phyloP scores from a whole-genome alignment of 1,284 basidiomycete genomes.

The Ustilago tritici region DNA sequence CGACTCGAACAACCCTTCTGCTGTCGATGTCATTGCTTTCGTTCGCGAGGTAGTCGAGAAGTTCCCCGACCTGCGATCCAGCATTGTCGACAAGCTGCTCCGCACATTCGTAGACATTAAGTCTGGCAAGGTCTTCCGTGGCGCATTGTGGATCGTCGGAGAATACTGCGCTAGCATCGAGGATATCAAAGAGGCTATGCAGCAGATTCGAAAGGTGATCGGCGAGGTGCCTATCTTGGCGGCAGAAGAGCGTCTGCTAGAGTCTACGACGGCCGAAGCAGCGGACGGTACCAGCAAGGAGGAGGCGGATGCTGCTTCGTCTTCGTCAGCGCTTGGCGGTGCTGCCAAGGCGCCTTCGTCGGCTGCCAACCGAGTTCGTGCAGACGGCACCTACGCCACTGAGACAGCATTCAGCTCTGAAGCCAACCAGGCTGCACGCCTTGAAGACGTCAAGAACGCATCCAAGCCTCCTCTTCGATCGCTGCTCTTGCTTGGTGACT shows the following conservation, averaged over 20 bases:
- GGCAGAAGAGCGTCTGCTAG: slow-evolving; percentile 69
- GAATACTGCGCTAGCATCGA: slow-evolving; percentile 77
- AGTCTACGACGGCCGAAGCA: slow-evolving; percentile 64
- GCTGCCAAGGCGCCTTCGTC: slow-evolving; percentile 71
- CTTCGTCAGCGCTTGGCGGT: slow-evolving; percentile 41
- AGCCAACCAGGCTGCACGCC: slow-evolving; percentile 74
- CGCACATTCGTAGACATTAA: slow-evolving; percentile 89
- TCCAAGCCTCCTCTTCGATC: slow-evolving; percentile 92
- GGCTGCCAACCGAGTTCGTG: slow-evolving; percentile 78
- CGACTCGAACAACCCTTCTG: slow-evolving; percentile 93
- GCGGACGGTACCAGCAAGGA: slow-evolving; percentile 34
- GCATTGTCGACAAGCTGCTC: slow-evolving; percentile 88
- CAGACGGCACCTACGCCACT: slow-evolving; percentile 97
- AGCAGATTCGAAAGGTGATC: slow-evolving; percentile 85
- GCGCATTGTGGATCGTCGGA: slow-evolving; percentile 96
- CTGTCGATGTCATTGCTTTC: slow-evolving; percentile 94
- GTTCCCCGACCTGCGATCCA: slow-evolving; percentile 86
- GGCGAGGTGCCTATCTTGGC: slow-evolving; percentile 97
- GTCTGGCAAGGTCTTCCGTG: slow-evolving; percentile 96
- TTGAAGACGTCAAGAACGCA: slow-evolving; percentile 85
- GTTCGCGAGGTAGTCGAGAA: slow-evolving; percentile 98
- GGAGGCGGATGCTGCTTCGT: slow-evolving; percentile 36
- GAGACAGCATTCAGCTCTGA: slow-evolving; percentile 88
- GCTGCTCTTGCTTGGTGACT: slow-evolving; percentile 92
- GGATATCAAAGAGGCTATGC: slow-evolving; percentile 73